phyloP scores from a whole-genome alignment of 2,329 filamentous ascomycete species.

The Rhynchosporium graminicola region DNA sequence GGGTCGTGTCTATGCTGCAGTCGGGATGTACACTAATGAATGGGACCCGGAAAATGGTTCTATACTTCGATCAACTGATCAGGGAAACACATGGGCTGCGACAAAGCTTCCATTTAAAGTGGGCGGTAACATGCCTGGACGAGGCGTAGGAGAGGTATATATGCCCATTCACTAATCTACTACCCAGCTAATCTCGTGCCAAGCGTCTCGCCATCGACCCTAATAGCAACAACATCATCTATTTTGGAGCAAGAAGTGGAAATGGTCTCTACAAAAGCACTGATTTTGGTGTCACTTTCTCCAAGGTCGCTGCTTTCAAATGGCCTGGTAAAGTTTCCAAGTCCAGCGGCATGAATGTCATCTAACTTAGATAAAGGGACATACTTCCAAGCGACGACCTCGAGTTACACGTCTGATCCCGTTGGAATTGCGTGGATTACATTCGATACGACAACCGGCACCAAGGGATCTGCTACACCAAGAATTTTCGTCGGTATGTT shows the following conservation, averaged over 20 bases:
- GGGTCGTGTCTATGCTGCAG: conserved; percentile 54
- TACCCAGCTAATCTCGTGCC: not conserved
- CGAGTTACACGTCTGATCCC: conserved; percentile 26
- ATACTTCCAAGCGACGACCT: conserved; percentile 25
- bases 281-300: conserved; percentile 55
- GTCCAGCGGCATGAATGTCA: conserved; percentile 30
- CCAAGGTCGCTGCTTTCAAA: conserved; percentile 53
- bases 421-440: conserved; percentile 33
- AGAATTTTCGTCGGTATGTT: conserved; percentile 32
- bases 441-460: conserved; percentile 30
- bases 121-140: conserved; percentile 62
- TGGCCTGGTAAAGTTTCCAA: conserved; percentile 49
- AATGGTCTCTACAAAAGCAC: conserved; percentile 60
- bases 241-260: conserved; percentile 59
- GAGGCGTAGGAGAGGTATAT: conserved; percentile 54
- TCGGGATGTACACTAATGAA: conserved; percentile 60
- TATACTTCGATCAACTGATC: conserved; percentile 56
- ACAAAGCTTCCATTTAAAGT: conserved; percentile 58
- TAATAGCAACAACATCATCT: conserved; percentile 56
- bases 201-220: conserved; percentile 57
- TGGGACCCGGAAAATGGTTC: conserved; percentile 59
- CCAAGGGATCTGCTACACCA: conserved; percentile 28
- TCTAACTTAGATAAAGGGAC: conserved; percentile 25
- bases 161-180: not conserved
- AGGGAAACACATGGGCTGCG: conserved; percentile 53